Evolutionary conservation across 257 asterid genomes (phyloP).

Genomic region (Cordia subcordata): DNA sequence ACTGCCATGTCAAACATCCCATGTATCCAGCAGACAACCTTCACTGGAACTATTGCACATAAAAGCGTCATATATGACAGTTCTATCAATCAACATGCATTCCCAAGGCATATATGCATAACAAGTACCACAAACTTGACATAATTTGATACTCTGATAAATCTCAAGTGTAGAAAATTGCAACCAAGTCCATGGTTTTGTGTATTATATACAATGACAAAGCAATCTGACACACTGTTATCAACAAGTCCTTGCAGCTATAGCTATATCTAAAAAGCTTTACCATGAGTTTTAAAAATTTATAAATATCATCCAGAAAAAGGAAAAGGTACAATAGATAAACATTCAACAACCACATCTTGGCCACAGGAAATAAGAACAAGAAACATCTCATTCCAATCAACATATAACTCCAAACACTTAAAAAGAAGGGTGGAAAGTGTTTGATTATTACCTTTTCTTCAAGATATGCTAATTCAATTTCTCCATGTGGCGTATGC

Average conservation of each 20-base stretch:
- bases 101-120: too few species aligned
- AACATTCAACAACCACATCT: background rate
- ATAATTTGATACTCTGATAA: too few species aligned
- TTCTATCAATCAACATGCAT: too few species aligned
- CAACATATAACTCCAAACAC: background rate
- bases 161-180: too few species aligned
- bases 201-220: too few species aligned
- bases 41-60: too few species aligned
- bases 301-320: background rate
- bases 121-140: too few species aligned
- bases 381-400: background rate
- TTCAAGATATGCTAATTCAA: constrained; percentile 63
- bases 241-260: background rate
- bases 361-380: background rate
- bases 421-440: constrained; percentile 4
- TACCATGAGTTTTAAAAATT: background rate
- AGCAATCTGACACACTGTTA: background rate
- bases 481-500: constrained; percentile 69
- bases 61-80: too few species aligned
- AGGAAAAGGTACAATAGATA: background rate
- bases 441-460: constrained; percentile 56
- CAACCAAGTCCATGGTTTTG: too few species aligned
- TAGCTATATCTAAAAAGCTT: background rate
- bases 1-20: too few species aligned
- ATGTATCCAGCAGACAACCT: too few species aligned